Conservation (phyloP, 495 filamentous ascomycete genomes). For the Penicillium longicatenatum region DNA sequence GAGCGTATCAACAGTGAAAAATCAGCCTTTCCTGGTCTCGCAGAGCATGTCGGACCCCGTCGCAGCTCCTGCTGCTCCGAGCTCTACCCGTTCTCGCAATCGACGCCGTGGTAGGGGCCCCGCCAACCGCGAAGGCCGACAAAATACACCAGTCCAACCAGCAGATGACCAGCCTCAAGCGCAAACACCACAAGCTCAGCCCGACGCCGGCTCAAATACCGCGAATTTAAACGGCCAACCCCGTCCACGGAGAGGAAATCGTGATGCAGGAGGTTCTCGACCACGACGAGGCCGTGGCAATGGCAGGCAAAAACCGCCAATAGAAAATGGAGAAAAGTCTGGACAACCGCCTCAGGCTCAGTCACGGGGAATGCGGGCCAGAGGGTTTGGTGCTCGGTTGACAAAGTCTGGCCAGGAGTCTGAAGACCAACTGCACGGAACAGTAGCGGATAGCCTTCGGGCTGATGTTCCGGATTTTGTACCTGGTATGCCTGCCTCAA, state of each 20-base stretch:
- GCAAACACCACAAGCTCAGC: conserved; percentile 11
- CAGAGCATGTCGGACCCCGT: conserved; percentile 28
- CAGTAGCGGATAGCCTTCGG: conserved; percentile 27
- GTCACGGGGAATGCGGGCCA: conserved; percentile 38
- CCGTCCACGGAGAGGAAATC: conserved; percentile 34
- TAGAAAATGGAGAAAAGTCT: conserved; percentile 24
- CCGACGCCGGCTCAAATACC: conserved; percentile 3
- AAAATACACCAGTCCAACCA: conserved; percentile 11
- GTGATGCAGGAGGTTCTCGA: conserved; percentile 43
- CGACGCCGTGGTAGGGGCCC: conserved; percentile 39
- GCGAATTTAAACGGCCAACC: conserved; percentile 13
- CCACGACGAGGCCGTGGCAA: conserved; percentile 32
- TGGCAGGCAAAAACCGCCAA: conserved; percentile 23
- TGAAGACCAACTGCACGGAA: conserved; percentile 29
- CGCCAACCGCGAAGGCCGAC: conserved; percentile 26
- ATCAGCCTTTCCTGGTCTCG: conserved; percentile 7
- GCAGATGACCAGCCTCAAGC: conserved; percentile 10
- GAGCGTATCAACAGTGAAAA: conserved; percentile 11
- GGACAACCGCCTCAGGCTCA: conserved; percentile 13
- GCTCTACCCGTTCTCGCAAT: conserved; percentile 31
- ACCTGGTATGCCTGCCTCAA: conserved; percentile 52
- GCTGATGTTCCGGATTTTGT: conserved; percentile 63
- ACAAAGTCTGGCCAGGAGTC: conserved; percentile 33
- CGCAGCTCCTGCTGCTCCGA: conserved; percentile 19
- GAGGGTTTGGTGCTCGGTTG: conserved; percentile 57